A percentile compares a stretch with the other conserved stretches of the same genome.
Conservation (phyloP, 768 basidiomycete species). For the Arthromyces matolae region DNA sequence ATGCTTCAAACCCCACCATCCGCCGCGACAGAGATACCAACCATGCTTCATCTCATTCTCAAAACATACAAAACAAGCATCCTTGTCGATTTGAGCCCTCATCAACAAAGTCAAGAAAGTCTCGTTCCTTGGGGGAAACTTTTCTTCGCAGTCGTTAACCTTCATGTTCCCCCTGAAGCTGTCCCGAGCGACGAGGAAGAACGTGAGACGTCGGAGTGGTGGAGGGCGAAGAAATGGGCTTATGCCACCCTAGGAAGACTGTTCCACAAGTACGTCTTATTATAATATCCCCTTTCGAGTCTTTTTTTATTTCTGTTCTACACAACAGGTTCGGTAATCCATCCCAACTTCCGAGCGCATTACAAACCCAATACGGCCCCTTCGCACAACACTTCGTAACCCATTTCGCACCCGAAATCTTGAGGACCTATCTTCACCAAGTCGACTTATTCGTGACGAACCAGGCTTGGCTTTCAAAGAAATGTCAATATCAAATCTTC, state of each 20-base stretch:
- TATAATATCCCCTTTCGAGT: background rate
- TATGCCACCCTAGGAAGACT: constrained; percentile 74
- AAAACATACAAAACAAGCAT: constrained; percentile 86
- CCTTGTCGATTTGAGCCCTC: constrained; percentile 63
- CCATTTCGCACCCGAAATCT: constrained; percentile 81
- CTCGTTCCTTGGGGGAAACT: constrained; percentile 87
- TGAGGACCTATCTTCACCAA: constrained; percentile 71
- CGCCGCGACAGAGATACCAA: constrained; percentile 69
- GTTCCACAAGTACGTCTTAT: constrained; percentile 58
- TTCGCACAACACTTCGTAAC: constrained; percentile 79
- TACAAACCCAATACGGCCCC: constrained; percentile 62
- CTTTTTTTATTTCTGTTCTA: background rate
- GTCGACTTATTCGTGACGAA: constrained; percentile 72
- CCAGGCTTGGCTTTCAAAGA: constrained; percentile 76
- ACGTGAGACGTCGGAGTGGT: constrained; percentile 79
- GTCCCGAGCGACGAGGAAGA: constrained; percentile 74
- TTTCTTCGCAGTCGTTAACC: constrained; percentile 74
- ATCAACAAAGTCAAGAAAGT: constrained; percentile 72
- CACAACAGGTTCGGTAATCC: constrained; percentile 74
- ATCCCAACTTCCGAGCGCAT: constrained; percentile 72
- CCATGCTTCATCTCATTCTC: constrained; percentile 81
- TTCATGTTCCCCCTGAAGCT: constrained; percentile 59
- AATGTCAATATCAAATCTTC: constrained; percentile 81
- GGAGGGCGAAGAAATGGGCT: constrained; percentile 93
- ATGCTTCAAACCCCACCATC: constrained; percentile 64